Conservation (phyloP, 345 rosid genomes). For the Conringia planisiliqua region DNA sequence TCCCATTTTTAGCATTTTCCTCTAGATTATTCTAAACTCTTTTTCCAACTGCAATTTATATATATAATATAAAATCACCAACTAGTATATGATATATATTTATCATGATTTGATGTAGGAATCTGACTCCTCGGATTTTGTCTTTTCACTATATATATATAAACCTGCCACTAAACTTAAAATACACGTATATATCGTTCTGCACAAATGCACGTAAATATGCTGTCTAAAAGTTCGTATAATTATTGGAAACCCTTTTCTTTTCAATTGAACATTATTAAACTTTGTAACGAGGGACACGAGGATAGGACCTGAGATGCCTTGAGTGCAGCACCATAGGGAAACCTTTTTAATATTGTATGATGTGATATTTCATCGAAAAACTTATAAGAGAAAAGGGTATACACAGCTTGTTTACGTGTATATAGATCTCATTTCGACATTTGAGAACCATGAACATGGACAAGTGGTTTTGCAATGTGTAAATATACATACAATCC, state of each 20-base stretch:
- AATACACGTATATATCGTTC: constrained; percentile 3
- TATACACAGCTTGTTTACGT: neutral
- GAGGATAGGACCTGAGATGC: constrained; percentile 5
- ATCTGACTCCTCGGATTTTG: constrained; percentile 24
- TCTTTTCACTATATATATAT: neutral
- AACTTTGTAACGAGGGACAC: neutral
- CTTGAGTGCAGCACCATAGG: neutral
- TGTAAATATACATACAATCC: neutral
- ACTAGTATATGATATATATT: neutral
- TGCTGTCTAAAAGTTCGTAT: neutral
- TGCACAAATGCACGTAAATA: neutral
- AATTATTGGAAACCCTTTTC: neutral
- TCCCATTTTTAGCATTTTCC: neutral
- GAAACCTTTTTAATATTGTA: neutral
- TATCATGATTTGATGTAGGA: constrained; percentile 11
- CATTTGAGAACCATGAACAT: constrained; percentile 3
- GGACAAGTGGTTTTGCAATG: neutral
- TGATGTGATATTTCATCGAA: constrained; percentile 2
- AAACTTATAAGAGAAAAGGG: neutral
- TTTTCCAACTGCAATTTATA: neutral
- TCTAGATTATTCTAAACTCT: neutral
- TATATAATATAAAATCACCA: neutral
- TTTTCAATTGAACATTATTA: neutral
- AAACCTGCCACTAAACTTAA: constrained; percentile 5
- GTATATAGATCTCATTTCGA: neutral